Evolutionary conservation across 352 stramenopile genomes (phyloP).

Genomic region (Globisporangium irregulare): DNA sequence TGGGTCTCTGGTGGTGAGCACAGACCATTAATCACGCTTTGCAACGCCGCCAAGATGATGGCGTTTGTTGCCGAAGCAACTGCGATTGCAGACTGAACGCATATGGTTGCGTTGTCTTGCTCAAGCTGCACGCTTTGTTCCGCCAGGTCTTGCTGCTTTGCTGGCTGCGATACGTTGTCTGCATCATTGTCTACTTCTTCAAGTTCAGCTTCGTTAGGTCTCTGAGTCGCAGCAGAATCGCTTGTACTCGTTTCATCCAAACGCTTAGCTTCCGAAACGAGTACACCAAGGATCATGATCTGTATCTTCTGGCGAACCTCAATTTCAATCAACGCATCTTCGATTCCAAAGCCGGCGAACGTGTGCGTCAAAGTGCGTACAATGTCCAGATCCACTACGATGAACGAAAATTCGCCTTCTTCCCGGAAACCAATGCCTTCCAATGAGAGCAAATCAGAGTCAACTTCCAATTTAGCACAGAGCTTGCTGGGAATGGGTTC

Average conservation of each 20-base stretch:
- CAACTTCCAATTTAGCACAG: too few relatives aligned
- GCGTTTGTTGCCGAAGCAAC: slow-evolving; percentile 19
- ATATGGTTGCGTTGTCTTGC: background rate
- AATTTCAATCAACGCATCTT: slow-evolving; percentile 17
- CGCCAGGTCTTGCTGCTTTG: background rate
- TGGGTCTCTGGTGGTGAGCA: slow-evolving; percentile 11
- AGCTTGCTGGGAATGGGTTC: too few relatives aligned
- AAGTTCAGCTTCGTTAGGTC: background rate
- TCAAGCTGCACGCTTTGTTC: slow-evolving; percentile 4
- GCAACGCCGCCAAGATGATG: slow-evolving; percentile 27
- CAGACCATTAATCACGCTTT: slow-evolving; percentile 23
- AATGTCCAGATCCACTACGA: slow-evolving; percentile 11
- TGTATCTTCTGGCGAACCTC: slow-evolving; percentile 17
- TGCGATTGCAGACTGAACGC: slow-evolving; percentile 18
- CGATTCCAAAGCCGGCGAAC: background rate
- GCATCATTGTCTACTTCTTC: too few relatives aligned
- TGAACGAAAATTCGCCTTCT: background rate
- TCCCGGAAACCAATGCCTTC: too few relatives aligned
- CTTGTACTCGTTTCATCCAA: background rate
- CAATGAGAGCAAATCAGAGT: too few relatives aligned
- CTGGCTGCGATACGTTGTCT: background rate
- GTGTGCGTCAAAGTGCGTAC: slow-evolving; percentile 9
- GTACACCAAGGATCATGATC: slow-evolving; percentile 8
- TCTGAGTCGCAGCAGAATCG: background rate
- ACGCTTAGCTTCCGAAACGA: background rate